phyloP scores from a whole-genome alignment of 768 basidiomycete genomes.

The Xerocomellus amylosporus region DNA sequence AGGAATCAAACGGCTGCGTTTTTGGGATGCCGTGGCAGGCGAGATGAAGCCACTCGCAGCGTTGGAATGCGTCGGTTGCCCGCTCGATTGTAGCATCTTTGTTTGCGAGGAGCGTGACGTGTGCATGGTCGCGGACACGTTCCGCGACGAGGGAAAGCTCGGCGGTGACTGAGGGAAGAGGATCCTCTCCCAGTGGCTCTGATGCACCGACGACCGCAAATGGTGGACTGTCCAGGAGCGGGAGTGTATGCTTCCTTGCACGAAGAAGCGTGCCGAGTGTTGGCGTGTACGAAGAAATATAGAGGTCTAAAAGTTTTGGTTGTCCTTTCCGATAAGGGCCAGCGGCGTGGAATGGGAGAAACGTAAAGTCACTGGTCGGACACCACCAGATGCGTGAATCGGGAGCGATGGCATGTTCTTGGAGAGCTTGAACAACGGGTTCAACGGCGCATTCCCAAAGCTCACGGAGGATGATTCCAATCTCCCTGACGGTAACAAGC shows the following conservation, averaged over 20 bases:
- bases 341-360: background rate
- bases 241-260: background rate
- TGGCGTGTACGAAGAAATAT: slow-evolving; percentile 26
- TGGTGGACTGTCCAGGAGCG: background rate
- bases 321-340: background rate
- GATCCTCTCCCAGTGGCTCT: background rate
- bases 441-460: background rate
- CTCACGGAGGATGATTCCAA: background rate
- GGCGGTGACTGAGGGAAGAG: background rate
- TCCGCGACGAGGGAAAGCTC: slow-evolving; percentile 10
- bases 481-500: background rate
- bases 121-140: background rate
- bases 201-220: slow-evolving; percentile 2
- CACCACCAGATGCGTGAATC: too few species aligned
- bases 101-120: slow-evolving; percentile 1
- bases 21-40: slow-evolving; percentile 23
- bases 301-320: background rate
- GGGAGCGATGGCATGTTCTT: background rate
- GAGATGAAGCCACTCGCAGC: slow-evolving; percentile 23
- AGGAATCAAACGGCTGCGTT: slow-evolving; percentile 12
- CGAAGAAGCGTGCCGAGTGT: slow-evolving; percentile 19
- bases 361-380: background rate
- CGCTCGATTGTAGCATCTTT: background rate
- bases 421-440: background rate
- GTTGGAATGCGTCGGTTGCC: slow-evolving; percentile 1